Percentiles rank a stretch among this genome's conserved stretches.
Evolutionary conservation across 371 early-diverging fungal genomes (phyloP).

Genomic region (Syncephalastrum sp.): DNA sequence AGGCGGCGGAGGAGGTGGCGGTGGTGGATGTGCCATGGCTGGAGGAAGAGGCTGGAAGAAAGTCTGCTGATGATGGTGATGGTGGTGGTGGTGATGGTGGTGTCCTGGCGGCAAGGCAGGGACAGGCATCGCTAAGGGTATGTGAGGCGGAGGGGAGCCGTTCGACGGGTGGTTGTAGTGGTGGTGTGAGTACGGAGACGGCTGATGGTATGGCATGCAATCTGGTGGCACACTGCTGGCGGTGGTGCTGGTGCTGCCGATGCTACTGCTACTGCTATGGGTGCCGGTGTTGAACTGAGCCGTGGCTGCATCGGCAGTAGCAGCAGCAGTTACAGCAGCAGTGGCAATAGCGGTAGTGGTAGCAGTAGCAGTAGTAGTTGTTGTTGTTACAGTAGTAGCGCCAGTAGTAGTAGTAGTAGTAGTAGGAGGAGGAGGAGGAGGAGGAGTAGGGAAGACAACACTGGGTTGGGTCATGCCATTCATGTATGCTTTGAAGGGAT

Average conservation of each 20-base stretch:
- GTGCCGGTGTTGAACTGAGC: too few relatives aligned
- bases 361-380: too few relatives aligned
- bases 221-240: constrained; percentile 3
- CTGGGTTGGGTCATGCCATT: neutral
- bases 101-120: constrained; percentile 13
- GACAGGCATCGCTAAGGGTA: constrained; percentile 20
- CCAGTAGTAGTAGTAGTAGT: neutral
- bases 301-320: too few relatives aligned
- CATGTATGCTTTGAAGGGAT: constrained; percentile 8
- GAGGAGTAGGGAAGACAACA: neutral
- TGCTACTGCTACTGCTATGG: neutral
- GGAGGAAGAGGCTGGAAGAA: constrained; percentile 13
- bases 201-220: too few relatives aligned
- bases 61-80: constrained; percentile 14
- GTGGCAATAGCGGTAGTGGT: too few relatives aligned
- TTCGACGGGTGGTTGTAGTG: neutral
- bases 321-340: too few relatives aligned
- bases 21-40: neutral
- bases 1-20: constrained; percentile 4
- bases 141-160: constrained; percentile 5
- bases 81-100: constrained; percentile 7
- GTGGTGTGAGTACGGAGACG: neutral
- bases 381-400: too few relatives aligned
- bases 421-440: neutral
- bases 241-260: constrained; percentile 4